phyloP scores from a whole-genome alignment of 306 rosid genomes.

The Cucurbita argyrosperma region DNA sequence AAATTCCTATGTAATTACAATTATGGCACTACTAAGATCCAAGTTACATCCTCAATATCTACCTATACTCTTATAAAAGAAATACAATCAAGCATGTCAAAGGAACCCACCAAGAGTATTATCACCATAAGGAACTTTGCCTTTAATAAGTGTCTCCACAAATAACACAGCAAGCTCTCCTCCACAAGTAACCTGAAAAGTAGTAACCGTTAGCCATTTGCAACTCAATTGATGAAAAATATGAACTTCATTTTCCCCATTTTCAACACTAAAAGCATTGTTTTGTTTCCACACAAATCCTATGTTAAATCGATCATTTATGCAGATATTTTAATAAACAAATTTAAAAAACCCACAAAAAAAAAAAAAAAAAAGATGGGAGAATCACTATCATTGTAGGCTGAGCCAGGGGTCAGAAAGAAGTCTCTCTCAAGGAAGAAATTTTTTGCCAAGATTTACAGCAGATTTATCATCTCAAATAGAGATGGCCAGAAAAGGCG shows the following conservation, averaged over 20 bases:
- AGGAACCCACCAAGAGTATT: constrained; percentile 61
- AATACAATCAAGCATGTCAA: background rate
- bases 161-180: constrained; percentile 81
- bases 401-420: background rate
- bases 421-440: background rate
- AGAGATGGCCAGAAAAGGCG: background rate
- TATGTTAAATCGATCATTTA: background rate
- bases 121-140: constrained; percentile 44
- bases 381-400: background rate
- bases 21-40: background rate
- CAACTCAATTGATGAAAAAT: background rate
- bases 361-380: background rate
- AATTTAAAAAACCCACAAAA: background rate
- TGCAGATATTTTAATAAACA: background rate
- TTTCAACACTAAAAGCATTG: background rate
- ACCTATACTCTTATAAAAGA: background rate
- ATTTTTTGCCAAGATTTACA: background rate
- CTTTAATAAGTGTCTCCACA: constrained; percentile 80
- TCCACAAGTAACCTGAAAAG: constrained; percentile 85
- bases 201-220: background rate
- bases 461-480: background rate
- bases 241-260: background rate
- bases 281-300: background rate
- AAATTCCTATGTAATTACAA: background rate
- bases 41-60: background rate